Percentiles rank a stretch among this genome's conserved stretches.
phyloP scores from a whole-genome alignment of 108 stramenopile genomes.

The Schizochytrium sp. region DNA sequence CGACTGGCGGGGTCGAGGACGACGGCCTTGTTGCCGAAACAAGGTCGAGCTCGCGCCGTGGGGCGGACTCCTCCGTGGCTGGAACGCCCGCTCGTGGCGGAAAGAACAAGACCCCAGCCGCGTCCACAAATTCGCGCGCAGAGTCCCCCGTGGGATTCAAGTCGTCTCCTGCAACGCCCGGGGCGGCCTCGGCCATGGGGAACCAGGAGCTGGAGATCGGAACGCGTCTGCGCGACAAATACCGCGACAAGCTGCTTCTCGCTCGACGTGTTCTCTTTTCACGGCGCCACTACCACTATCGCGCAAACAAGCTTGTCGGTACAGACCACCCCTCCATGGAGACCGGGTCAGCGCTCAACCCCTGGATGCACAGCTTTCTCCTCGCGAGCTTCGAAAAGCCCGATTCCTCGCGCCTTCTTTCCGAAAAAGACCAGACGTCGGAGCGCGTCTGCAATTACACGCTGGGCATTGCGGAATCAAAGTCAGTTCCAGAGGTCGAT shows the following conservation, averaged over 20 bases:
- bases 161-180: not conserved
- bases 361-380: slow-evolving; percentile 7
- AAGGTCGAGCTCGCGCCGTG: not conserved
- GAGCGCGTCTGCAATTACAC: not conserved
- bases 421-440: not conserved
- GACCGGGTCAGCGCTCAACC: not conserved
- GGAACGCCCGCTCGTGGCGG: too few relatives aligned
- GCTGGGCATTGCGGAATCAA: not conserved
- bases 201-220: not conserved
- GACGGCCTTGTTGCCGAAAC: not conserved
- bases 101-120: too few relatives aligned
- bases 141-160: not conserved
- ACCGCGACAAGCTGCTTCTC: not conserved
- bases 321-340: not conserved
- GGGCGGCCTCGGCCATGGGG: not conserved
- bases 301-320: not conserved
- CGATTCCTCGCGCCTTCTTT: not conserved
- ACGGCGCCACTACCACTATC: slow-evolving; percentile 7
- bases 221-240: not conserved
- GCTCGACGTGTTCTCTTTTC: not conserved
- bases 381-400: not conserved
- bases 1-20: not conserved
- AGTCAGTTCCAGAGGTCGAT: not conserved
- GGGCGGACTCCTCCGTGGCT: not conserved
- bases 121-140: too few relatives aligned